Base-by-base conservation (phyloP, 192 early-diverging fungal species). In the Entrophospora sp. region DNA sequence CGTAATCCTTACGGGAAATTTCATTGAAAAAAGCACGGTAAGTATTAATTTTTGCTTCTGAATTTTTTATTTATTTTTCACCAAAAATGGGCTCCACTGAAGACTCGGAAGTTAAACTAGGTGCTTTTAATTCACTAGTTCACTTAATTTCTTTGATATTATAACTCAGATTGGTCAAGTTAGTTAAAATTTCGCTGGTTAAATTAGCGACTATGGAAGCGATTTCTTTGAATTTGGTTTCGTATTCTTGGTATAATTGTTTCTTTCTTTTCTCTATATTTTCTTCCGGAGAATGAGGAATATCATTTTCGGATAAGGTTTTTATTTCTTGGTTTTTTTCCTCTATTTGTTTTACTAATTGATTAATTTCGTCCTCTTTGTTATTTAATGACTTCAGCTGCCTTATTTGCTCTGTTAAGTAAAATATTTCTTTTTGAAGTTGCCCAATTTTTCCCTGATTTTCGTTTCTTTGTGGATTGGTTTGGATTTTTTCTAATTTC, bases 61-160 rank as follows among this genome's bases (percentile, higher is more conserved):
- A n/a, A n/a, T n/a, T n/a, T n/a, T n/a, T n/a, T n/a, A n/a, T n/a
- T n/a, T n/a, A n/a, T n/a, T n/a, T n/a, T n/a, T n/a, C n/a, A n/a
- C n/a, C n/a, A n/a, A n/a, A n/a, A n/a, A n/a, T n/a, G n/a, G n/a
- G n/a, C n/a, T n/a, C n/a, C n/a, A n/a, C n/a, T n/a, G n/a, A n/a
- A n/a, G n/a, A n/a, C n/a, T n/a, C n/a, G n/a, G n/a, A n/a, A 51
- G 22, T 51, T 51, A 51, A 38, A 59, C 37, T 59, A 28, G 49
- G 49, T 1, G 49, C 49, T 1, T 28, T 1, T 27, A 51, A 14
- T 51, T 51, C 25, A 28, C 24, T 22, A 30, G 9, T 9, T 51
- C 49, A 51, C 9, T 27, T 28, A 51, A 51, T 51, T 51, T 51
- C 9, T 28, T 32, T 1, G 9, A 51, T 5, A 51, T n/a, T 30